Evolutionary conservation across 1,284 basidiomycete genomes (phyloP), one percentile per base, ranked within the genome.

Genomic region (Fistulina hepatica): DNA sequence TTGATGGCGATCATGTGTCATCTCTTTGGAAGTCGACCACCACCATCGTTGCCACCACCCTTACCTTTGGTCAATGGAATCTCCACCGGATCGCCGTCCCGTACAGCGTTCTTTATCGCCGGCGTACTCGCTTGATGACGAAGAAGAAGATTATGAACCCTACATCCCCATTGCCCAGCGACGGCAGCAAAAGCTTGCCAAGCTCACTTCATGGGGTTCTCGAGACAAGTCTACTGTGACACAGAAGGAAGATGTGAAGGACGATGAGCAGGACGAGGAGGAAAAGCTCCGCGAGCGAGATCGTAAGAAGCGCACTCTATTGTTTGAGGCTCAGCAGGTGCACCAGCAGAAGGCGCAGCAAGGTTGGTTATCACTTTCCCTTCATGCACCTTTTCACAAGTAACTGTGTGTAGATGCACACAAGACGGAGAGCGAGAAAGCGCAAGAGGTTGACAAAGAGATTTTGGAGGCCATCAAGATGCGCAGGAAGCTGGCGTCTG

Each of bases 241-340:
- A 33, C 73, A 78, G 40, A 59, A 75, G 37, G 73, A 81, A 33
- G 78, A 81, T 51, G 71, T 66, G 33, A 75, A 82, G 53, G 79
- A 86, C 52, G 79, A 72, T 27, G 77, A 85, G 41, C 67, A 72
- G 34, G 28, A 31, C 15, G 82, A 90, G 52, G 82, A 86, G 51
- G 83, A 92, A 52, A 56, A 66, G 26, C 64, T 67, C 20, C 72
- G 71, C 43, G 85, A 93, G 52, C 78, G 73, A 56, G 73, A 76
- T 16, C 64, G 90, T 42, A 81, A 77, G 54, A 84, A 91, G 56
- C 65, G 88, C 47, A 94, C 91, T 0, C 60, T 97, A 37, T 61
- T 97, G 37, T 63, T 91, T 52, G 88, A 93, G 53, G 92, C 92
- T 1, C 90, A 94, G 59, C 90, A 95, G 54, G 91, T 97, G 17